Evolutionary conservation across 306 rosid genomes (phyloP), one percentile per base, ranked within the genome.

Genomic region (Pueraria montana): DNA sequence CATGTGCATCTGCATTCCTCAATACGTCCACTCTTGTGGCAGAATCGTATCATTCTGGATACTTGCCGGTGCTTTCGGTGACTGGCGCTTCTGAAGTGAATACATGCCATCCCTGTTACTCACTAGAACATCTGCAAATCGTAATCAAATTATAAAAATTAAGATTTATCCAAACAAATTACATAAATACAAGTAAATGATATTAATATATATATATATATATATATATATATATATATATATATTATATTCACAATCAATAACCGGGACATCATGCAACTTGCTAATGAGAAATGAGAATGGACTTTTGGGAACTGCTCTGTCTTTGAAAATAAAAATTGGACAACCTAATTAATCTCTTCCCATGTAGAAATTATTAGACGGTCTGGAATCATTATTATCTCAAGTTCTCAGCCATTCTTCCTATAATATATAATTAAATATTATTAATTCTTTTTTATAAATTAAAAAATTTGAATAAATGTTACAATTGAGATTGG

Each of bases 21-120:
- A 95, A 78, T 95, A 96, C 0, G 97, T 92, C 99, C 99, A 96
- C 46, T 96, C 98, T 52, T 84, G 91, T 56, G 99, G 99, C 65
- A 96, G 89, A 40, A 84, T 81, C 74, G 42, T 83, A 66, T 90
- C 97, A 81, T 58, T 86, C 32, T 77, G 81, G 48, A 74, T 75
- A 82, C 59, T 72, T 32, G 81, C 82, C 56, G 82, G 56, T 8
- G 49, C 61, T 45, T 61, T 65, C 74, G n/a, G 77, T 2, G 86
- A 12, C 30, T 78, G 85, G 0, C 79, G 83, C 32, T 87, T 87
- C 84, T 90, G 86, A 53, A 75, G 73, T 67, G 94, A 61, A 70
- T 83, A 77, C 89, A 80, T 84, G 3, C 76, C 89, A 16, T 80
- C 77, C 73, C 78, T 87, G 23, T 74, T 64, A 65, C 82, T 69